Evolutionary conservation across 805 yeast genomes (phyloP).

Genomic region (Cyberlindnera xishuangbannaensis): DNA sequence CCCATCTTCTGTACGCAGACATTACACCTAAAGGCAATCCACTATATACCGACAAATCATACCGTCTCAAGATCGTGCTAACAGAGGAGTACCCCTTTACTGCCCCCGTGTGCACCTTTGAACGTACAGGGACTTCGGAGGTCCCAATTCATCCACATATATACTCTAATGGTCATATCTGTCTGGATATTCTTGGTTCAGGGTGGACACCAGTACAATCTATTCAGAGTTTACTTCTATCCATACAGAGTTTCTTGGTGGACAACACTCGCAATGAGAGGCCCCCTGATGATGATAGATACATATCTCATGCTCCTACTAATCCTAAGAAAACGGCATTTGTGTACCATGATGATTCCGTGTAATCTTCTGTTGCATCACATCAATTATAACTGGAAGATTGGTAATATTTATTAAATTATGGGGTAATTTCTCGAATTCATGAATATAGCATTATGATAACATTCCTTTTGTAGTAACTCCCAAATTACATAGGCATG

Average conservation of each 20-base stretch:
- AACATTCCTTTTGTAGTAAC: no score
- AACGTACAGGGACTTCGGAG: constrained; percentile 7
- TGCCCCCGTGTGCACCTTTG: constrained; percentile 52
- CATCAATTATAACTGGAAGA: background rate
- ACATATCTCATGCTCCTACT: constrained; percentile 47
- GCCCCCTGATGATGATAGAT: constrained; percentile 52
- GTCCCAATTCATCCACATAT: constrained; percentile 73
- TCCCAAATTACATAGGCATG: no score
- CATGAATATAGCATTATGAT: no score
- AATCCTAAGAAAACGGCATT: constrained; percentile 49
- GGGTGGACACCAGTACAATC: constrained; percentile 26
- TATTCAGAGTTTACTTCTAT: constrained; percentile 41
- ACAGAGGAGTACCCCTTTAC: constrained; percentile 48
- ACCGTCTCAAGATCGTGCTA: constrained; percentile 38
- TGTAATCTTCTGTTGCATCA: no score
- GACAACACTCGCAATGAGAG: constrained; percentile 41
- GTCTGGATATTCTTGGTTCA: constrained; percentile 56
- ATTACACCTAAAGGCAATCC: constrained; percentile 31
- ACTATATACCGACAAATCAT: constrained; percentile 32
- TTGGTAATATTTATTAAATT: no score
- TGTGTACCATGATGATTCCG: constrained; percentile 55
- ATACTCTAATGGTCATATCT: constrained; percentile 74
- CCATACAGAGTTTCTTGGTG: constrained; percentile 60
- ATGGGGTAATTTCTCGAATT: background rate
- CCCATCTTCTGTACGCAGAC: constrained; percentile 32